These are phyloP conservation scores for Pochonia chlamydosporia DNA, from an alignment of 2,329 filamentous ascomycete genomes.

Conservation along the genomic window DNA sequence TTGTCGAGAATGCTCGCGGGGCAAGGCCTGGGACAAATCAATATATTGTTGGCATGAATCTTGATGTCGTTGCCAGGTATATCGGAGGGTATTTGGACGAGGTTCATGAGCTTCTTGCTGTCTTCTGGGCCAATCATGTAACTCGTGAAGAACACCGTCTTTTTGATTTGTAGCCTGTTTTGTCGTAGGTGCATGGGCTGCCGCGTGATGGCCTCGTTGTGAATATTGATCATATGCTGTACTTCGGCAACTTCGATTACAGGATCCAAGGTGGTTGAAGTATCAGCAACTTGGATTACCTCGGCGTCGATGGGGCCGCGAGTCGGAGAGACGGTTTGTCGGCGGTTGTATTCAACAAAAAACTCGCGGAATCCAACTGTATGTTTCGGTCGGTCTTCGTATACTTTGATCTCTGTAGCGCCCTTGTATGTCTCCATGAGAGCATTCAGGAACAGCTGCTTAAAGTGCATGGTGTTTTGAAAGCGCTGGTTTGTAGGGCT, in stretches of 20 bases:
- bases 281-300: constrained; percentile 80
- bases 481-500: constrained; percentile 78
- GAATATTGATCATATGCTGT: constrained; percentile 81
- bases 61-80: constrained; percentile 67
- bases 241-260: constrained; percentile 76
- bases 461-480: constrained; percentile 81
- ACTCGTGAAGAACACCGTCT: constrained; percentile 85
- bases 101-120: constrained; percentile 62
- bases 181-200: constrained; percentile 29
- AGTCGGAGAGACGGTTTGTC: constrained; percentile 40
- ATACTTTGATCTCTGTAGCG: constrained; percentile 76
- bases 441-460: constrained; percentile 75
- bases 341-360: constrained; percentile 69
- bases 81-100: constrained; percentile 59
- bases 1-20: constrained; percentile 69
- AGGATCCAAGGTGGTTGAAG: constrained; percentile 67
- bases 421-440: constrained; percentile 80
- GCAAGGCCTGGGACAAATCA: constrained; percentile 77
- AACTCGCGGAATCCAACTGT: constrained; percentile 82
- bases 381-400: constrained; percentile 61
- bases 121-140: constrained; percentile 75
- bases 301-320: constrained; percentile 67
- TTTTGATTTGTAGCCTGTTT: constrained; percentile 65
- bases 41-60: constrained; percentile 80
- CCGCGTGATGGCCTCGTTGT: constrained; percentile 55